Evolutionary conservation across 306 rosid species (phyloP).

Genomic region (Oemleria cerasiformis): DNA sequence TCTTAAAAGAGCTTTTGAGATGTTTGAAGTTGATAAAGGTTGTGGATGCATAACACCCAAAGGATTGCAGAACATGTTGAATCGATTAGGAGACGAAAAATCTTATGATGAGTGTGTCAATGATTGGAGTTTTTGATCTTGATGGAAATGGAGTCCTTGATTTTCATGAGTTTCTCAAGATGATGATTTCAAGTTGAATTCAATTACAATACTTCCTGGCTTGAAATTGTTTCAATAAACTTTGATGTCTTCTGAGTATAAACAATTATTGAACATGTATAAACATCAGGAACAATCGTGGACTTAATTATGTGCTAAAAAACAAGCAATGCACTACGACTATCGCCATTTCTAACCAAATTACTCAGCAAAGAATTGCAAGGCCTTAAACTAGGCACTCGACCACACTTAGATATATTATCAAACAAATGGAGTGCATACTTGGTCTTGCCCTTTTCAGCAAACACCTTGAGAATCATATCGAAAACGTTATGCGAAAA

Average conservation of each 20-base stretch:
- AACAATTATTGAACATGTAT: slow-evolving; percentile 58
- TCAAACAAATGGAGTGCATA: slow-evolving; percentile 73
- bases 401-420: too few relatives aligned
- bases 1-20: slow-evolving; percentile 45
- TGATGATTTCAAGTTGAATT: slow-evolving; percentile 32
- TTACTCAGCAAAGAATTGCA: too few relatives aligned
- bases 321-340: slow-evolving; percentile 42
- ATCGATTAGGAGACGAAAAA: slow-evolving; percentile 42
- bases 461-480: slow-evolving; percentile 59
- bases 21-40: slow-evolving; percentile 57
- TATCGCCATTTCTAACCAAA: too few relatives aligned
- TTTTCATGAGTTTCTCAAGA: slow-evolving; percentile 49
- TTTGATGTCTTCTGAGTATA: slow-evolving; percentile 18
- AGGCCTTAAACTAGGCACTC: too few relatives aligned
- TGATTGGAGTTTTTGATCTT: slow-evolving; percentile 56
- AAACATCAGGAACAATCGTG: slow-evolving; percentile 62
- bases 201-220: not conserved
- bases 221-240: not conserved
- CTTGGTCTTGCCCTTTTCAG: slow-evolving; percentile 56
- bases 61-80: slow-evolving; percentile 51
- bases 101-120: slow-evolving; percentile 46
- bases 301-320: slow-evolving; percentile 52
- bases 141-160: slow-evolving; percentile 60
- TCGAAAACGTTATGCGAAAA: slow-evolving; percentile 62
- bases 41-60: slow-evolving; percentile 45